Evolutionary conservation across 179 eudicot genomes (phyloP).

Genomic region (Nepenthes alata): DNA sequence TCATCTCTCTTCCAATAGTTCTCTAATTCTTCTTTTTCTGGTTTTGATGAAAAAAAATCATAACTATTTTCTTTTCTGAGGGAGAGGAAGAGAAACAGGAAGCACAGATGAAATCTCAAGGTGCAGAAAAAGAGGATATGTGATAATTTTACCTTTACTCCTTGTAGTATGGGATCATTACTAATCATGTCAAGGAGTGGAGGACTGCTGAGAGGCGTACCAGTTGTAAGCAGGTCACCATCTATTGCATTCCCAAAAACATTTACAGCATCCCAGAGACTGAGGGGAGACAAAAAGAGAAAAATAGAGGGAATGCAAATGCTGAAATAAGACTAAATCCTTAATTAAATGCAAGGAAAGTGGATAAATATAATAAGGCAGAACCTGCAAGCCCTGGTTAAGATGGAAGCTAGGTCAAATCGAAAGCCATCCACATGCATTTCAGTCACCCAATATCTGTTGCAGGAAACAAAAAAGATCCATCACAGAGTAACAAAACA

Average conservation of each 20-base stretch:
- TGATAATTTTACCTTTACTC: slow-evolving; percentile 49
- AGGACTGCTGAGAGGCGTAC: slow-evolving; percentile 71
- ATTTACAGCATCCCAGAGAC: slow-evolving; percentile 84
- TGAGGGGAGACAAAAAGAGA: slow-evolving; percentile 17
- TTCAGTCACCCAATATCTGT: slow-evolving; percentile 96
- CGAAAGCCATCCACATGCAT: slow-evolving; percentile 99
- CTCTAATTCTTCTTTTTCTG: background rate
- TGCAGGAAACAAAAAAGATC: slow-evolving; percentile 7
- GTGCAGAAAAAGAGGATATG: slow-evolving; percentile 3
- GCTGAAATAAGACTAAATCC: background rate
- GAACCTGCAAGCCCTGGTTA: slow-evolving; percentile 93
- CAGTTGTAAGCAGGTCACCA: slow-evolving; percentile 63
- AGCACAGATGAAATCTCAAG: background rate
- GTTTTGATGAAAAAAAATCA: background rate
- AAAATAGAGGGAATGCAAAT: slow-evolving; percentile 2
- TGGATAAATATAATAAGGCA: slow-evolving; percentile 10
- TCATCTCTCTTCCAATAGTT: background rate
- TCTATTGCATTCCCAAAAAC: slow-evolving; percentile 57
- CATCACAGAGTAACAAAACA: background rate
- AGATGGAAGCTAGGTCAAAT: slow-evolving; percentile 95
- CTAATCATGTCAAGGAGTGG: slow-evolving; percentile 93
- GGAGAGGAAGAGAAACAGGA: background rate
- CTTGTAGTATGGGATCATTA: slow-evolving; percentile 79
- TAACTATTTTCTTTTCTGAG: background rate
- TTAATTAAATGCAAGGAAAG: slow-evolving; percentile 2